A percentile compares a stretch with the other conserved stretches of the same genome.
Evolutionary conservation across 352 stramenopile genomes (phyloP).

Genomic region (Phytophthora multivora): DNA sequence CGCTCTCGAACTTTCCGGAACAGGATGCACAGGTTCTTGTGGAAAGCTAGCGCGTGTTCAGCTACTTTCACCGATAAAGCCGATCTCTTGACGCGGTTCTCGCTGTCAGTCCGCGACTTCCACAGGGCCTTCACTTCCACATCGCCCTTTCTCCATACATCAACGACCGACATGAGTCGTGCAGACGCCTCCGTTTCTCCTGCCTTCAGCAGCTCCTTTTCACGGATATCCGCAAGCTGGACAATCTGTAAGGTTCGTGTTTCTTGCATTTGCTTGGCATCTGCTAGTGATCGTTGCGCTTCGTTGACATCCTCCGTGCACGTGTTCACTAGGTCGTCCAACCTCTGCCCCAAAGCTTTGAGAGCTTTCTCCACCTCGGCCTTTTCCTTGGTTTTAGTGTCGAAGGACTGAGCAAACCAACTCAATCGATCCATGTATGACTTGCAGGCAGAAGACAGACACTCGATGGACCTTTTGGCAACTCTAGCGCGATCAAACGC

Average conservation of each 20-base stretch:
- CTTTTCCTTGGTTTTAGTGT: slow-evolving; percentile 20
- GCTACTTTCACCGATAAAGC: slow-evolving; percentile 11
- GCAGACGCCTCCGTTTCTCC: slow-evolving; percentile 42
- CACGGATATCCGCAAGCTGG: slow-evolving; percentile 36
- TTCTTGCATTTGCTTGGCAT: slow-evolving; percentile 37
- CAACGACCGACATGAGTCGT: slow-evolving; percentile 35
- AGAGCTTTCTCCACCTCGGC: slow-evolving; percentile 27
- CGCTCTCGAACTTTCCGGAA: slow-evolving; percentile 36
- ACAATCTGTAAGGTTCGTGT: slow-evolving; percentile 36
- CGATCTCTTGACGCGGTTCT: slow-evolving; percentile 23
- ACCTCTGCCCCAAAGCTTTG: slow-evolving; percentile 27
- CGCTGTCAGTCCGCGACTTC: slow-evolving; percentile 31
- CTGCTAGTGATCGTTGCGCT: slow-evolving; percentile 25
- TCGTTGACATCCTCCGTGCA: slow-evolving; percentile 30
- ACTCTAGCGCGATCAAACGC: slow-evolving; percentile 41
- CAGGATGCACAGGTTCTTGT: slow-evolving; percentile 38
- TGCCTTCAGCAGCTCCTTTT: slow-evolving; percentile 30
- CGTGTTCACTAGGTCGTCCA: slow-evolving; percentile 19
- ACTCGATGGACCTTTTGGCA: slow-evolving; percentile 46
- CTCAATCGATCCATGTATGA: slow-evolving; percentile 45
- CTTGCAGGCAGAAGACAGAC: slow-evolving; percentile 44
- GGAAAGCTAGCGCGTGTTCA: slow-evolving; percentile 36
- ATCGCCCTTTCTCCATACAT: slow-evolving; percentile 44
- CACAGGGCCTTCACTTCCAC: slow-evolving; percentile 38
- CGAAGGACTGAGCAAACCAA: slow-evolving; percentile 31